phyloP scores from a whole-genome alignment of 805 yeast species.

The Starmerella khaoyaiensis region DNA sequence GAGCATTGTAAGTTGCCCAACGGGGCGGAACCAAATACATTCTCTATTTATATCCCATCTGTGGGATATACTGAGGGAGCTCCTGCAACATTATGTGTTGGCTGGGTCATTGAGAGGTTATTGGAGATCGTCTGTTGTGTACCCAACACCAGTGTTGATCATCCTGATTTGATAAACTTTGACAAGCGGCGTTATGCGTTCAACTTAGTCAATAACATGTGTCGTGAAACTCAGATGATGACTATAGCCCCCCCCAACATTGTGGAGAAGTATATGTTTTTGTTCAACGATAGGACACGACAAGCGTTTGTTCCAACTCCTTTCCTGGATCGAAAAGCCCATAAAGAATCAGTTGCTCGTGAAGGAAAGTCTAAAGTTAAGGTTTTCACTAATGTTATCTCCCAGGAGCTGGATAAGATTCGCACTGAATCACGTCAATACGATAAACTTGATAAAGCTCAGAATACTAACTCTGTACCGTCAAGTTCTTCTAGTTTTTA shows the following conservation, averaged over 20 bases:
- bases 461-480: not conserved
- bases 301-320: constrained; percentile 1
- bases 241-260: constrained; percentile 7
- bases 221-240: constrained; percentile 8
- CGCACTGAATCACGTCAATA: constrained; percentile 39
- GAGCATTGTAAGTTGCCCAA: constrained; percentile 1
- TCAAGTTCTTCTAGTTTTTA: constrained; percentile 7
- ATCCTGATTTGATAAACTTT: constrained; percentile 60
- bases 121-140: constrained; percentile 62
- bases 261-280: constrained; percentile 6
- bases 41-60: constrained; percentile 23
- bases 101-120: constrained; percentile 77
- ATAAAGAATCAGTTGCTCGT: constrained; percentile 32
- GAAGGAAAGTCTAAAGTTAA: constrained; percentile 33
- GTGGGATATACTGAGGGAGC: constrained; percentile 19
- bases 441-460: constrained; percentile 21
- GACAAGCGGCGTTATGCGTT: constrained; percentile 66
- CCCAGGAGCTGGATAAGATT: constrained; percentile 39
- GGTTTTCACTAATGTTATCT: constrained; percentile 37
- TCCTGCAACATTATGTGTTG: constrained; percentile 69
- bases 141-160: constrained; percentile 61
- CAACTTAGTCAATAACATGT: constrained; percentile 45
- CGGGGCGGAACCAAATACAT: constrained; percentile 16
- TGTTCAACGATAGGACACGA: constrained; percentile 8
- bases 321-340: constrained; percentile 23